These are phyloP conservation scores for Pseudogymnoascus sp. DNA, from an alignment of 2,329 filamentous ascomycete species.

Conservation along the genomic window DNA sequence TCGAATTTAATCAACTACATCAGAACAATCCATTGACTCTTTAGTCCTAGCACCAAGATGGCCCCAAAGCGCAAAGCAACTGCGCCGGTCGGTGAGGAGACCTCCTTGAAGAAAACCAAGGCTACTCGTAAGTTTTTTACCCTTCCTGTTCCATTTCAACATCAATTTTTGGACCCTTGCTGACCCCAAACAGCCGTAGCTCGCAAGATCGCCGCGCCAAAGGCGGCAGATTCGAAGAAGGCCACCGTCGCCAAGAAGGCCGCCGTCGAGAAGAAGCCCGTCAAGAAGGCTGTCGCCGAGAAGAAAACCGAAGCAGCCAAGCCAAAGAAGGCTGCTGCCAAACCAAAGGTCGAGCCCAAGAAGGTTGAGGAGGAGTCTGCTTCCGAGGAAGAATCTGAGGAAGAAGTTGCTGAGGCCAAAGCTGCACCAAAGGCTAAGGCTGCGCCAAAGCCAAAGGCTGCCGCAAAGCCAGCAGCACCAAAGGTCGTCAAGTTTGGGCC, in stretches of 20 bases:
- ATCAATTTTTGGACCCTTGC: not conserved
- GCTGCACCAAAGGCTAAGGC: constrained; percentile 10
- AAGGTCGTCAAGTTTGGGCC: constrained; percentile 28
- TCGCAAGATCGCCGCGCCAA: not conserved
- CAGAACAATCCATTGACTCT: constrained; percentile 7
- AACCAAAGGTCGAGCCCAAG: constrained; percentile 14
- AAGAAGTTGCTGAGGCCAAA: constrained; percentile 5
- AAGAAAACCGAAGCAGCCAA: constrained; percentile 21
- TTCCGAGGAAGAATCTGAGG: not conserved
- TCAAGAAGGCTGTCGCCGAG: constrained; percentile 21
- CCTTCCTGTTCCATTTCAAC: not conserved
- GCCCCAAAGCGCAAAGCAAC: not conserved
- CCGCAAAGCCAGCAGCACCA: constrained; percentile 21
- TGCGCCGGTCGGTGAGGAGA: constrained; percentile 1
- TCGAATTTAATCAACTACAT: not conserved
- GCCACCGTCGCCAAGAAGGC: constrained; percentile 19
- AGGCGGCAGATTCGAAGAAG: constrained; percentile 19
- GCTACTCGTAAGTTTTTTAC: not conserved
- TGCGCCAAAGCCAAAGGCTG: constrained; percentile 14
- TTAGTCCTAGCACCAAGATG: constrained; percentile 1
- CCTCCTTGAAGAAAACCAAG: not conserved
- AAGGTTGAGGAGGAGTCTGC: constrained; percentile 11
- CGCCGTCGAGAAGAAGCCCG: constrained; percentile 18
- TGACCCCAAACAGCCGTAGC: not conserved
- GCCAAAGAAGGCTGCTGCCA: constrained; percentile 14